Evolutionary conservation across 441 rosid genomes (phyloP).

Genomic region (Corymbia calophylla): DNA sequence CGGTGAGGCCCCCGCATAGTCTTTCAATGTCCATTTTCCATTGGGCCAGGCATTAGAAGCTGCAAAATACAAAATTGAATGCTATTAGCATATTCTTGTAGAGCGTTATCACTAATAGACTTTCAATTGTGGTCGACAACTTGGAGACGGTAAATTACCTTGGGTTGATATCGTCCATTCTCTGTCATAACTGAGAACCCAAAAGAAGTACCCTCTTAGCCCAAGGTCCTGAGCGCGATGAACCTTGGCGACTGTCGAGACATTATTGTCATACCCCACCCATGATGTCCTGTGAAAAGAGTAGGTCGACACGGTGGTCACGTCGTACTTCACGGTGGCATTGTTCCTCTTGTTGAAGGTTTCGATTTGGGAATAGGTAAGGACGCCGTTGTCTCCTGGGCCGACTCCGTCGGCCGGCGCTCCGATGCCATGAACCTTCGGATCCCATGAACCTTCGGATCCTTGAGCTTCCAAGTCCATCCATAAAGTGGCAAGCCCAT

Average conservation of each 20-base stretch:
- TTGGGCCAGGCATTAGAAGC: not conserved
- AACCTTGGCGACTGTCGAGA: not conserved
- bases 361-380: not conserved
- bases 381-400: not conserved
- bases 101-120: not conserved
- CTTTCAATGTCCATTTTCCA: not conserved
- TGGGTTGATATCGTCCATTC: not conserved
- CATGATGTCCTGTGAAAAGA: not conserved
- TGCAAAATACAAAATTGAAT: not conserved
- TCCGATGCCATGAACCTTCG: not conserved
- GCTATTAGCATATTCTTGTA: not conserved
- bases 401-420: not conserved
- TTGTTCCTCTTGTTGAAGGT: not conserved
- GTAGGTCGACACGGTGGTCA: not conserved
- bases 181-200: not conserved
- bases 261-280: not conserved
- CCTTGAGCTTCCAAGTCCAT: constrained; percentile 5
- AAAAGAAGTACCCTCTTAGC: constrained; percentile 5
- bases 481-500: constrained; percentile 9
- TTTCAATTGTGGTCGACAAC: not conserved
- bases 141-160: not conserved
- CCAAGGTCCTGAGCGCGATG: not conserved
- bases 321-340: not conserved
- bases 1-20: not conserved
- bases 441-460: not conserved